A percentile compares a stretch with the other conserved stretches of the same genome.
Evolutionary conservation across 2,329 filamentous ascomycete species (phyloP).

Genomic region (Aplosporella prunicola): DNA sequence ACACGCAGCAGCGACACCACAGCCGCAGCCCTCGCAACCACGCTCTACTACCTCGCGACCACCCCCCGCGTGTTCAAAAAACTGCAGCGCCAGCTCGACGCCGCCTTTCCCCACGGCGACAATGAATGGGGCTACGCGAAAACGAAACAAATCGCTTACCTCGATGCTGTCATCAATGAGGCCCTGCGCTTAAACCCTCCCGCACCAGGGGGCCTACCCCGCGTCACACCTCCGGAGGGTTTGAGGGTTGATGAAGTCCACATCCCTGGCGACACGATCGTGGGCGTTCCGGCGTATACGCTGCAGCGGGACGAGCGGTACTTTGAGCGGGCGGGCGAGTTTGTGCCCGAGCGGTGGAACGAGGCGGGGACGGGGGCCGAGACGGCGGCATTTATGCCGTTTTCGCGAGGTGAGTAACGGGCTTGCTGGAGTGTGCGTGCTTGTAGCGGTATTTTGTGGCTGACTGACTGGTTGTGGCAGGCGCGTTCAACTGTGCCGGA

Average conservation of each 20-base stretch:
- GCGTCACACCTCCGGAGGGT: slow-evolving; percentile 31
- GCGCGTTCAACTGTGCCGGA: slow-evolving; percentile 1
- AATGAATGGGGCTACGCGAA: slow-evolving; percentile 23
- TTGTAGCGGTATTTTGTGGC: too few relatives aligned
- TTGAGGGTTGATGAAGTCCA: slow-evolving; percentile 25
- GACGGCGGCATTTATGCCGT: slow-evolving; percentile 6
- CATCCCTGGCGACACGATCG: slow-evolving; percentile 23
- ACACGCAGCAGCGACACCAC: slow-evolving; percentile 5
- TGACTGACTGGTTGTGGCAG: too few relatives aligned
- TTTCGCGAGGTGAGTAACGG: slow-evolving; percentile 6
- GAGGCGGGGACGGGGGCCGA: not conserved
- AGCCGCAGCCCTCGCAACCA: not conserved
- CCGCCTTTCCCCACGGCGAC: slow-evolving; percentile 18
- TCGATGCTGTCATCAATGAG: slow-evolving; percentile 37
- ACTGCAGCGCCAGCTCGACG: slow-evolving; percentile 13
- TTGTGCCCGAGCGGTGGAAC: slow-evolving; percentile 8
- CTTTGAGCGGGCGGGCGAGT: slow-evolving; percentile 1
- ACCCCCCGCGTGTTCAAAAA: slow-evolving; percentile 4
- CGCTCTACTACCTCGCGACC: slow-evolving; percentile 16
- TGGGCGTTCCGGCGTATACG: slow-evolving; percentile 16
- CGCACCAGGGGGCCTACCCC: slow-evolving; percentile 26
- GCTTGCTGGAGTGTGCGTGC: too few relatives aligned
- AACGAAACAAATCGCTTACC: slow-evolving; percentile 19
- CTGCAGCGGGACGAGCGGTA: slow-evolving; percentile 11
- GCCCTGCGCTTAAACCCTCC: slow-evolving; percentile 34